These are phyloP conservation scores for Haematococcus lacustris DNA, from an alignment of 139 green algal species.

Conservation along the genomic window DNA sequence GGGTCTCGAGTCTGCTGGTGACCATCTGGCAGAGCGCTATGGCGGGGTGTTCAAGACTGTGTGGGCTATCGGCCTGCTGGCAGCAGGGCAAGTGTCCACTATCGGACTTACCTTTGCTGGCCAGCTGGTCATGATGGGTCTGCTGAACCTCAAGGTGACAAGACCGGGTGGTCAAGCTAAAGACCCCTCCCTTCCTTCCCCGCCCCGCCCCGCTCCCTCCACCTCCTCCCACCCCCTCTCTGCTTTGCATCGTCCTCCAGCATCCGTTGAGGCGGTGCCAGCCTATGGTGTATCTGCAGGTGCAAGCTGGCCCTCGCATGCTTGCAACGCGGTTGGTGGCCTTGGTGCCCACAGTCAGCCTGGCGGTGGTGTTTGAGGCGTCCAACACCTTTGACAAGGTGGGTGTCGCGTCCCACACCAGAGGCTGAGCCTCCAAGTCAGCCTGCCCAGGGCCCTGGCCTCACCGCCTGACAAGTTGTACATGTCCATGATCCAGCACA, in stretches of 20 bases:
- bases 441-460: too few species aligned
- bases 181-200: neutral
- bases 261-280: too few species aligned
- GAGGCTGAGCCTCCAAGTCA: too few species aligned
- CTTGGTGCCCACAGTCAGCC: slow-evolving; percentile 37
- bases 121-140: slow-evolving; percentile 63
- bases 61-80: slow-evolving; percentile 49
- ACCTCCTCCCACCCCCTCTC: too few species aligned
- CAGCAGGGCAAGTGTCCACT: slow-evolving; percentile 41
- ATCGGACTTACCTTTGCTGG: slow-evolving; percentile 59
- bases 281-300: too few species aligned
- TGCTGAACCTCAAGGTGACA: slow-evolving; percentile 37
- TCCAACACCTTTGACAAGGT: slow-evolving; percentile 51
- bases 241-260: too few species aligned
- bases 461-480: too few species aligned
- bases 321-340: slow-evolving; percentile 36
- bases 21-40: slow-evolving; percentile 30
- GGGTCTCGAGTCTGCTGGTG: slow-evolving; percentile 52
- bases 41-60: slow-evolving; percentile 28
- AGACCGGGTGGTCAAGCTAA: neutral
- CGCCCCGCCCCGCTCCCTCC: too few species aligned
- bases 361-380: slow-evolving; percentile 23
- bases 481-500: too few species aligned
- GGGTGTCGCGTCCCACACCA: too few species aligned
- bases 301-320: slow-evolving; percentile 31